Percentiles rank a stretch among this genome's conserved stretches.
phyloP scores from a whole-genome alignment of 2,329 filamentous ascomycete species.

The Catunica adiposa region DNA sequence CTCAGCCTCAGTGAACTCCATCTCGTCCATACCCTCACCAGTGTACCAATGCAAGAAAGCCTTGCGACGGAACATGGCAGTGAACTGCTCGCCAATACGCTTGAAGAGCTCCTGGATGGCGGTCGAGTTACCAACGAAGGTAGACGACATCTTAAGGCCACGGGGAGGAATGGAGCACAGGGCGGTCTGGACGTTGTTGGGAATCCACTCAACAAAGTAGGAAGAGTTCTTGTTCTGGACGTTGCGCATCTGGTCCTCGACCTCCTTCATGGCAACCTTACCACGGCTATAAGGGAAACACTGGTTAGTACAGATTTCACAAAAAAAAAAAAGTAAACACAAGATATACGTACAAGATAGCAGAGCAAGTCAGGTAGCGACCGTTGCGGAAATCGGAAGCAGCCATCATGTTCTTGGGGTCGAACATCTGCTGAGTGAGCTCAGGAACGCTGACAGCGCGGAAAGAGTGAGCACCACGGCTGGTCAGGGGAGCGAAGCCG shows the following conservation, averaged over 20 bases:
- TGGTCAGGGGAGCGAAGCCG: constrained; percentile 95
- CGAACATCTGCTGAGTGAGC: constrained; percentile 99
- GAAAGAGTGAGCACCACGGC: constrained; percentile 73
- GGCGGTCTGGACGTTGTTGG: constrained; percentile 99
- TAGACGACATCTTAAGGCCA: constrained; percentile 97
- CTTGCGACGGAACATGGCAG: constrained; percentile 99
- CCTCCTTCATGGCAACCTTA: constrained; percentile 99
- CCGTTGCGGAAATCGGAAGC: constrained; percentile 99
- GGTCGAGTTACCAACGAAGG: constrained; percentile 98
- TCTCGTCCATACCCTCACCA: constrained; percentile 99
- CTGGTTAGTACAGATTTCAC: constrained; percentile 3
- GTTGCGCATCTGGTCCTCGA: constrained; percentile 99
- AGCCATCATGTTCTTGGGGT: constrained; percentile 99
- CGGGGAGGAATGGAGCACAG: constrained; percentile 97
- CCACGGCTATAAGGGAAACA: constrained; percentile 49
- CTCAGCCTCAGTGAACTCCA: constrained; percentile 99
- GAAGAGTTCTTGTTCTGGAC: constrained; percentile 99
- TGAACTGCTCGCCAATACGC: constrained; percentile 99
- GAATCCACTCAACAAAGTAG: constrained; percentile 99
- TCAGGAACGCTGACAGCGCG: constrained; percentile 93
- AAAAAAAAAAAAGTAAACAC: neutral
- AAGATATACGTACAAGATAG: constrained; percentile 70
- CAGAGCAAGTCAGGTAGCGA: constrained; percentile 97
- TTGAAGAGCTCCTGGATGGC: constrained; percentile 99
- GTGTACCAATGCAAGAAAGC: constrained; percentile 99